Evolutionary conservation across 2,329 filamentous ascomycete species (phyloP).

Genomic region (Fusarium ramigenum): DNA sequence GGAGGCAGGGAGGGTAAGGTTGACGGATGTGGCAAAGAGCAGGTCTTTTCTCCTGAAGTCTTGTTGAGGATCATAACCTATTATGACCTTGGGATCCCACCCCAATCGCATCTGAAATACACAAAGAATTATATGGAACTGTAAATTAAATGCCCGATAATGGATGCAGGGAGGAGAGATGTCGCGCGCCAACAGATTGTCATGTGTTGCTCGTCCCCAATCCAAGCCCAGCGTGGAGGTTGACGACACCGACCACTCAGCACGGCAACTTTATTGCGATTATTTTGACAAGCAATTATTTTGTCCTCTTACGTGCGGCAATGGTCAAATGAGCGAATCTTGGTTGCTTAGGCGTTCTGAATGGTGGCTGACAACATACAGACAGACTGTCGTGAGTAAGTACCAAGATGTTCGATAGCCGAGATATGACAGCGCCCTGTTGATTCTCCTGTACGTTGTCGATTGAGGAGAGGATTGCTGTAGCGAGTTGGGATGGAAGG

Average conservation of each 20-base stretch:
- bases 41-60: not conserved
- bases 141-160: not conserved
- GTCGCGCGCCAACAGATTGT: not conserved
- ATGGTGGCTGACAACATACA: not conserved
- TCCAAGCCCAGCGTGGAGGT: no score
- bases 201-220: not conserved
- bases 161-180: not conserved
- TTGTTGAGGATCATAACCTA: not conserved
- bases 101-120: not conserved
- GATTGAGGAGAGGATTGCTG: no score
- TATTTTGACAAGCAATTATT: not conserved
- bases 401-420: not conserved
- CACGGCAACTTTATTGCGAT: not conserved
- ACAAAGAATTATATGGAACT: accelerated
- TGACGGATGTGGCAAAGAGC: not conserved
- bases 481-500: no score
- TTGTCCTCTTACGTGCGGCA: not conserved
- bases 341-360: not conserved
- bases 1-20: not conserved
- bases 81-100: accelerated
- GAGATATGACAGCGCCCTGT: not conserved
- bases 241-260: not conserved
- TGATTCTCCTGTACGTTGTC: no score
- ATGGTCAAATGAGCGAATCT: no score
- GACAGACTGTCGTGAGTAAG: not conserved